Base-by-base conservation (phyloP, 202 grass and related monocot genomes). In the Carex sylvatica region DNA sequence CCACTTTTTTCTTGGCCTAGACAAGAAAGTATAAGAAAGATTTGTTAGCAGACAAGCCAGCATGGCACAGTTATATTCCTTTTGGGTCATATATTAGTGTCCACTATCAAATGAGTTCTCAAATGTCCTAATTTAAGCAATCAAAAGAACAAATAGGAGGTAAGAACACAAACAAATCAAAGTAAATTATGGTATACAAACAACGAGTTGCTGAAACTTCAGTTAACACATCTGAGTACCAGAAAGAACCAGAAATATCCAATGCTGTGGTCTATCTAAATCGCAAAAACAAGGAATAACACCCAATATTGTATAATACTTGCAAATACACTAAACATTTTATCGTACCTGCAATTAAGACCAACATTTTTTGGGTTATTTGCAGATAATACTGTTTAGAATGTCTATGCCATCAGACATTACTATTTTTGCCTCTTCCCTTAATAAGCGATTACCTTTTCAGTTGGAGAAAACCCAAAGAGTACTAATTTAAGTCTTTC, bases 1-100 rank as follows among this genome's bases (percentile, higher is more conserved):
- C 82, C 42, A 92, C 96, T 52, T 95, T 98, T 90, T 98, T 98
- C 92, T 98, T 98, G 83, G 88, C 89, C 89, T 98, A 84, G 0
- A 88, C 62, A 85, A 88, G 74, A 83, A 77, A 35, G 18, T 19
- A 60, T 35, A 23, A 83, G 58, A 62, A 10, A 84, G 38, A 55
- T 76, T 28, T 60, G 24, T 61, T 81, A 85, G 18, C 61, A 77
- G 2, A 35, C 8, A 30, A 26, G 12, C 60, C 16, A 15, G 28
- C 30, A 83, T 19, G 22, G 59, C 2, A 74, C 26, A 12, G 46
- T 15, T 63, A 70, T 47, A 5, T 23, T 71, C n/a, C n/a, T 71
- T 71, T 46, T 12, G 8, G 38, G 38, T 40, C 2, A 71, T 71
- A 71, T 44, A 1, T 23, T 71, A 18, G 9, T 70, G 15, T 70